A percentile compares a stretch with the other conserved stretches of the same genome.
Evolutionary conservation across 805 yeast species (phyloP).

Genomic region (Saturnispora sekii): DNA sequence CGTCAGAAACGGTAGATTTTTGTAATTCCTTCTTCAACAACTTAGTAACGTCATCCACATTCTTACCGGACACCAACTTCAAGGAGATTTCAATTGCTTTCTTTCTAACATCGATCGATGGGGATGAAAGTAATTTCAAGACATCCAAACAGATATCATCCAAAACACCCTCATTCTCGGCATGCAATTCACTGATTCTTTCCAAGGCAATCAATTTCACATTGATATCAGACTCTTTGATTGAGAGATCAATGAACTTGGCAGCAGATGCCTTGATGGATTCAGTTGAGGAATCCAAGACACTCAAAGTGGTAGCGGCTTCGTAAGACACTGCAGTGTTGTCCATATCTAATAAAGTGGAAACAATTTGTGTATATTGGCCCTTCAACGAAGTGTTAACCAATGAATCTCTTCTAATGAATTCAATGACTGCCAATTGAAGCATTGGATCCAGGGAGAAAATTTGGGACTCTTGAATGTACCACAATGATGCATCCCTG

Average conservation of each 20-base stretch:
- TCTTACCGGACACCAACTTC: slow-evolving; percentile 70
- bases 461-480: slow-evolving; percentile 62
- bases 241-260: slow-evolving; percentile 80
- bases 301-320: slow-evolving; percentile 73
- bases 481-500: slow-evolving; percentile 76
- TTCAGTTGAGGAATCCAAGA: slow-evolving; percentile 46
- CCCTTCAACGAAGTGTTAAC: slow-evolving; percentile 53
- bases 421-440: slow-evolving; percentile 86
- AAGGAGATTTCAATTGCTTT: slow-evolving; percentile 83
- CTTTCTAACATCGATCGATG: slow-evolving; percentile 83
- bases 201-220: slow-evolving; percentile 88
- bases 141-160: slow-evolving; percentile 81
- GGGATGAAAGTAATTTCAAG: slow-evolving; percentile 74
- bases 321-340: slow-evolving; percentile 77
- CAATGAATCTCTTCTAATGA: slow-evolving; percentile 74
- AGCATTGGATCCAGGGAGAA: slow-evolving; percentile 68
- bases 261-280: slow-evolving; percentile 71
- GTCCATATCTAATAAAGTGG: slow-evolving; percentile 62
- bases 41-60: slow-evolving; percentile 89
- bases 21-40: slow-evolving; percentile 85
- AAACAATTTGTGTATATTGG: slow-evolving; percentile 62
- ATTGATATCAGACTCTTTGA: slow-evolving; percentile 89
- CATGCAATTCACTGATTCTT: slow-evolving; percentile 68
- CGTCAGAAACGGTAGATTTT: slow-evolving; percentile 56
- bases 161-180: slow-evolving; percentile 68